Evolutionary conservation across 2,329 filamentous ascomycete species (phyloP).

Genomic region (Alternaria atra): DNA sequence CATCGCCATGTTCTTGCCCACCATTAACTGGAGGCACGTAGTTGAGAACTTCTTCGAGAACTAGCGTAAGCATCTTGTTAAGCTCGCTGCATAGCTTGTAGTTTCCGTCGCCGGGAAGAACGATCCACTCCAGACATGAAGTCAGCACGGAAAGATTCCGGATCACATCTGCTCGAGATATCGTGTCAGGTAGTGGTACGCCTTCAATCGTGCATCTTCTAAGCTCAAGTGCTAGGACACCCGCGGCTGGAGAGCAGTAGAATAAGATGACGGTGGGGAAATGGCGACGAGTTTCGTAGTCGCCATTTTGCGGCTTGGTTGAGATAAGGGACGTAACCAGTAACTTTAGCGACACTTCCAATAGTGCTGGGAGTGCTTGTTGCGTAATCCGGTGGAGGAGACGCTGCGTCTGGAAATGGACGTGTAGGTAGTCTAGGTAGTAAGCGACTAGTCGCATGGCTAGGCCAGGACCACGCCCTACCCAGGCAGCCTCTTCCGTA

Average conservation of each 20-base stretch:
- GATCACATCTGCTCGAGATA: conserved; percentile 48
- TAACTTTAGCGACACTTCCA: conserved; percentile 46
- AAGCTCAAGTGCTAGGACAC: conserved; percentile 46
- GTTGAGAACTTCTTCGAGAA: conserved; percentile 49
- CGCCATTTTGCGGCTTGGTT: conserved; percentile 44
- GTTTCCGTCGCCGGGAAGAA: conserved; percentile 47
- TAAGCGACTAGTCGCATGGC: conserved; percentile 39
- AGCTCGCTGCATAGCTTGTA: conserved; percentile 48
- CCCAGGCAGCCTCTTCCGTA: conserved; percentile 44
- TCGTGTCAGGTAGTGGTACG: conserved; percentile 37
- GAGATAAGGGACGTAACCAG: conserved; percentile 43
- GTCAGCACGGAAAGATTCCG: conserved; percentile 49
- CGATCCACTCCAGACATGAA: conserved; percentile 47
- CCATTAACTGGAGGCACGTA: conserved; percentile 40
- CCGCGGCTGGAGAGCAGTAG: conserved; percentile 48
- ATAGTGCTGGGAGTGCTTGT: conserved; percentile 40
- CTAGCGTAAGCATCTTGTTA: conserved; percentile 48
- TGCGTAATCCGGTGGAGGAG: conserved; percentile 46
- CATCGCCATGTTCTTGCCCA: conserved; percentile 21
- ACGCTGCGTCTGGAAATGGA: conserved; percentile 46
- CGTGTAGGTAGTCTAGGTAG: conserved; percentile 49
- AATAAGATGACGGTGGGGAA: conserved; percentile 48
- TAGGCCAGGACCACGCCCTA: conserved; percentile 30
- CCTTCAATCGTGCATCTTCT: conserved; percentile 46
- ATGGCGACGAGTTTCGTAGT: conserved; percentile 42